These are phyloP conservation scores for Cajanus cajan DNA, from an alignment of 306 rosid species.

Conservation along the genomic window DNA sequence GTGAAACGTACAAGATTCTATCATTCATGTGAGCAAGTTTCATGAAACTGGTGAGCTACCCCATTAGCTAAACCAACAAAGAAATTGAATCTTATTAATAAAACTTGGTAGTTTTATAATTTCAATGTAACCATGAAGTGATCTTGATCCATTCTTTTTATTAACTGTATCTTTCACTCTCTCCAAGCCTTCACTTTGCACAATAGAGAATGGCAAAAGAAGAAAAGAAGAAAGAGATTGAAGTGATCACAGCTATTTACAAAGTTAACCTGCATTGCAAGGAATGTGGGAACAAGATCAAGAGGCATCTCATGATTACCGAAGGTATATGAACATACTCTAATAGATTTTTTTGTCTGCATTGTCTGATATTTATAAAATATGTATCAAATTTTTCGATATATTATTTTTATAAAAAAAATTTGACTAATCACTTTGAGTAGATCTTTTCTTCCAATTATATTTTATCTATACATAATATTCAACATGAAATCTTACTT, in stretches of 20 bases:
- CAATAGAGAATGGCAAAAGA: constrained; percentile 42
- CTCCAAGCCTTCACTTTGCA: neutral
- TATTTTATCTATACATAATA: no score
- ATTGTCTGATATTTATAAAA: no score
- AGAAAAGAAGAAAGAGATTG: constrained; percentile 33
- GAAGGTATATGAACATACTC: constrained; percentile 49
- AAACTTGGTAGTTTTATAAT: constrained; percentile 10
- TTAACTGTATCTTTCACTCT: neutral
- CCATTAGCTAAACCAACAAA: constrained; percentile 30
- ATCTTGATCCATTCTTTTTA: neutral
- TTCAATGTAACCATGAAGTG: neutral
- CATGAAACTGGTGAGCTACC: constrained; percentile 34
- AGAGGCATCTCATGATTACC: constrained; percentile 60
- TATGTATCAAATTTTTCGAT: no score
- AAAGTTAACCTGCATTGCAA: constrained; percentile 67
- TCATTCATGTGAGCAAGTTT: constrained; percentile 17
- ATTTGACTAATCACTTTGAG: no score
- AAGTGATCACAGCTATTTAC: constrained; percentile 75
- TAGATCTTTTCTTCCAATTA: no score
- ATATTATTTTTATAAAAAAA: no score
- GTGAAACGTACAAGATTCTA: constrained; percentile 11
- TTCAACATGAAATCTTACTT: no score
- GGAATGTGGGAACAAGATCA: constrained; percentile 73
- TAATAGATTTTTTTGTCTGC: neutral
- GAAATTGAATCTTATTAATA: neutral